phyloP scores from a whole-genome alignment of 805 yeast species.

The Yarrowia hollandica region DNA sequence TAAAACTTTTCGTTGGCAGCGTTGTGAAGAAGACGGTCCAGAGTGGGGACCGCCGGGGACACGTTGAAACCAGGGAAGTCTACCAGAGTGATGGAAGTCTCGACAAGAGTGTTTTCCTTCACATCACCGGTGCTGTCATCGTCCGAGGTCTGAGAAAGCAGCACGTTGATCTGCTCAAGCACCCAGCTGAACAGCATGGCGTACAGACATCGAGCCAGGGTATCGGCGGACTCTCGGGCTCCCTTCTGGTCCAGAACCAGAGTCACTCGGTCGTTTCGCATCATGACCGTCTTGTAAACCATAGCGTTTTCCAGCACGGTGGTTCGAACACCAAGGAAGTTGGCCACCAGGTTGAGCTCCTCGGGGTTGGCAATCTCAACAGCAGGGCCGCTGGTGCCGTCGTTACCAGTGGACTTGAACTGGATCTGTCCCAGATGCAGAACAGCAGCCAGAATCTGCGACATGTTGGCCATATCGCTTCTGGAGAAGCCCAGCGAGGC shows the following conservation, averaged over 20 bases:
- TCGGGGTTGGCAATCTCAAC: slow-evolving; percentile 43
- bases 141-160: slow-evolving; percentile 36
- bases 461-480: slow-evolving; percentile 51
- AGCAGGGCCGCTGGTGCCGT: slow-evolving; percentile 42
- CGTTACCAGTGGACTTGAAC: slow-evolving; percentile 41
- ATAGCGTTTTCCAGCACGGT: slow-evolving; percentile 43
- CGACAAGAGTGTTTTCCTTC: slow-evolving; percentile 34
- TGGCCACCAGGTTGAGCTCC: slow-evolving; percentile 41
- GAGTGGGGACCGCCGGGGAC: slow-evolving; percentile 39
- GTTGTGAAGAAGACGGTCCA: slow-evolving; percentile 46
- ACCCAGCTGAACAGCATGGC: slow-evolving; percentile 45
- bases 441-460: slow-evolving; percentile 49
- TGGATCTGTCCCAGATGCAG: slow-evolving; percentile 47
- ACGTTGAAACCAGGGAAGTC: slow-evolving; percentile 48
- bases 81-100: slow-evolving; percentile 42
- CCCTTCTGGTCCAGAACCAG: slow-evolving; percentile 46
- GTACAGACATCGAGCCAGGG: slow-evolving; percentile 46
- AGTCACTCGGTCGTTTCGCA: slow-evolving; percentile 45
- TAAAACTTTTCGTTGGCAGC: slow-evolving; percentile 47
- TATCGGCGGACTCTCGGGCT: slow-evolving; percentile 46
- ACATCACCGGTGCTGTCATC: slow-evolving; percentile 13
- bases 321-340: slow-evolving; percentile 45
- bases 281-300: slow-evolving; percentile 43
- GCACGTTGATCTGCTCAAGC: slow-evolving; percentile 43
- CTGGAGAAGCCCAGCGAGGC: slow-evolving; percentile 50